Conservation (phyloP, 2,329 filamentous ascomycete species). For the Cercospora beticola region DNA sequence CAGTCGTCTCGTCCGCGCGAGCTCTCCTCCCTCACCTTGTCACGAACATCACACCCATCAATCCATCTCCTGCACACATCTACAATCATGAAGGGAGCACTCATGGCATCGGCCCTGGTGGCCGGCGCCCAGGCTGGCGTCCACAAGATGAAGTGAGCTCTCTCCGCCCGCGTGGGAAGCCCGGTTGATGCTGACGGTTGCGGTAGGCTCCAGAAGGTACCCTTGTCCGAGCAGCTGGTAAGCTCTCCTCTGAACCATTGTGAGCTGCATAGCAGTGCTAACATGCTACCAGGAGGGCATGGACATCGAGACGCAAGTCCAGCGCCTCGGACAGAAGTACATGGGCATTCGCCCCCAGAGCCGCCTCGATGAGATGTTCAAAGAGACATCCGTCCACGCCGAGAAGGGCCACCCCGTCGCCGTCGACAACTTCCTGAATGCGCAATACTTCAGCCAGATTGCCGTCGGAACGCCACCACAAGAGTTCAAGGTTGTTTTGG, state of each 20-base stretch:
- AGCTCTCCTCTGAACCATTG: slow-evolving; percentile 40
- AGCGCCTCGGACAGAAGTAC: slow-evolving; percentile 91
- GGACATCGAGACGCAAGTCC: slow-evolving; percentile 77
- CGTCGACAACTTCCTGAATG: slow-evolving; percentile 96
- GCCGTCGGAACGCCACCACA: slow-evolving; percentile 88
- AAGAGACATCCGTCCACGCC: slow-evolving; percentile 65
- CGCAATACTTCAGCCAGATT: slow-evolving; percentile 99
- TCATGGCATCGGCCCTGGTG: slow-evolving; percentile 72
- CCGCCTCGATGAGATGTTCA: slow-evolving; percentile 77
- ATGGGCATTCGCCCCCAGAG: slow-evolving; percentile 73
- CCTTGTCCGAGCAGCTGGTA: slow-evolving; percentile 88
- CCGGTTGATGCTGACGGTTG: slow-evolving; percentile 18
- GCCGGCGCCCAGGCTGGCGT: slow-evolving; percentile 68
- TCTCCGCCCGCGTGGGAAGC: not conserved
- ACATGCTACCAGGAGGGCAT: slow-evolving; percentile 61
- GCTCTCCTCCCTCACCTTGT: slow-evolving; percentile 3
- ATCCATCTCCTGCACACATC: slow-evolving; percentile 15
- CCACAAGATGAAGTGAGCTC: slow-evolving; percentile 68
- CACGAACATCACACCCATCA: slow-evolving; percentile 19
- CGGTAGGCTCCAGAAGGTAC: slow-evolving; percentile 74
- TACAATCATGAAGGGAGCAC: slow-evolving; percentile 74
- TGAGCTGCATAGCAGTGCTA: slow-evolving; percentile 8
- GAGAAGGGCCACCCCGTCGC: slow-evolving; percentile 76
- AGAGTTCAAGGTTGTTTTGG: slow-evolving; percentile 95
- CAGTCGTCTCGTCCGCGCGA: not conserved